These are phyloP conservation scores for Mucor ambiguus DNA, from an alignment of 371 early-diverging fungal species.

Conservation along the genomic window DNA sequence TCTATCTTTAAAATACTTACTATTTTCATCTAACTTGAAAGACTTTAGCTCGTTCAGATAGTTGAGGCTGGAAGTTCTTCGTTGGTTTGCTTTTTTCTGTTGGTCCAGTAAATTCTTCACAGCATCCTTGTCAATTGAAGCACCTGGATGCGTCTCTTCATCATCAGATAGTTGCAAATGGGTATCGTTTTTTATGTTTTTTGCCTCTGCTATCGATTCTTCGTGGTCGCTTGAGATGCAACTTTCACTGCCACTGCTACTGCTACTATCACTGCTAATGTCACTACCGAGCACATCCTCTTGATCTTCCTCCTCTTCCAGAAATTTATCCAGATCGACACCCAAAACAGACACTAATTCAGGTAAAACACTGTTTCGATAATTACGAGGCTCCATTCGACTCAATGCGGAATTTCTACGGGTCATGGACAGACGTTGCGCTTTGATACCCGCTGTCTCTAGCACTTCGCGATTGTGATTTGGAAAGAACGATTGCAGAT, in stretches of 20 bases:
- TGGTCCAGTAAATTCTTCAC: background rate
- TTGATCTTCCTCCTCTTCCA: slow-evolving; percentile 54
- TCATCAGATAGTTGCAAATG: background rate
- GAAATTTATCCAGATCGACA: slow-evolving; percentile 49
- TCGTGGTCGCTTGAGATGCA: slow-evolving; percentile 7
- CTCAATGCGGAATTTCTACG: slow-evolving; percentile 32
- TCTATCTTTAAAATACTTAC: background rate
- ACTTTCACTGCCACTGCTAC: slow-evolving; percentile 6
- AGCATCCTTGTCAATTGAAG: background rate
- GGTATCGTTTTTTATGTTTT: background rate
- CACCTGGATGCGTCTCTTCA: background rate
- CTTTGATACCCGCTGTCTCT: slow-evolving; percentile 57
- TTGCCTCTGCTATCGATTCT: slow-evolving; percentile 1
- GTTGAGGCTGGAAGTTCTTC: slow-evolving; percentile 11
- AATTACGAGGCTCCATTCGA: slow-evolving; percentile 26
- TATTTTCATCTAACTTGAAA: slow-evolving; percentile 14
- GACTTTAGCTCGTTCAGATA: slow-evolving; percentile 12
- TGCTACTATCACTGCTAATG: slow-evolving; percentile 1
- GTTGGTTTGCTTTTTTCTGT: slow-evolving; percentile 1
- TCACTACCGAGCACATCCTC: slow-evolving; percentile 24
- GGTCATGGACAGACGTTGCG: slow-evolving; percentile 48
- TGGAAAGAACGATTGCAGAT: slow-evolving; percentile 90
- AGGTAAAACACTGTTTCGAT: slow-evolving; percentile 52
- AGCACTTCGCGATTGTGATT: slow-evolving; percentile 52
- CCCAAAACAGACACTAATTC: slow-evolving; percentile 52